phyloP scores from a whole-genome alignment of 208 protist genomes.

The Crithidia sp. region DNA sequence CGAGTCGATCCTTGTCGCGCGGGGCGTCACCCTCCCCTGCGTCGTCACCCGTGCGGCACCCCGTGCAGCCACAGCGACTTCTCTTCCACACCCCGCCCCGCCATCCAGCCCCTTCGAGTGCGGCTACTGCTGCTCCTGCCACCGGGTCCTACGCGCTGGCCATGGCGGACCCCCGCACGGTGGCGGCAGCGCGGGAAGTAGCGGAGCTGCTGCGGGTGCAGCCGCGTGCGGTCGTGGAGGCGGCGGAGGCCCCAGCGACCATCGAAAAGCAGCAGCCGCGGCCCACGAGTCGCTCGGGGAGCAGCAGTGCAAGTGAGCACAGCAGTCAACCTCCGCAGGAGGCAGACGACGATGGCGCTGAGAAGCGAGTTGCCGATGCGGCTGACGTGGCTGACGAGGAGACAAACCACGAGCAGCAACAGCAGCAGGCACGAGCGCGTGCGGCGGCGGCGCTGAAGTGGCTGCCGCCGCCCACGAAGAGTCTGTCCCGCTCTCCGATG shows the following conservation, averaged over 20 bases:
- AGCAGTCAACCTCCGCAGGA: not conserved
- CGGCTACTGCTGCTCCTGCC: no score
- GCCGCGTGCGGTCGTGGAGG: not conserved
- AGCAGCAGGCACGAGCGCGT: not conserved
- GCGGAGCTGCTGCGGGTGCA: conserved; percentile 4
- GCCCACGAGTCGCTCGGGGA: not conserved
- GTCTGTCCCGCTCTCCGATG: conserved; percentile 33
- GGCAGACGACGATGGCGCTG: no score
- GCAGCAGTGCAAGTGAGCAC: not conserved
- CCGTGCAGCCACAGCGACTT: conserved; percentile 4
- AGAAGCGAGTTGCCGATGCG: no score
- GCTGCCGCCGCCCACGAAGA: conserved; percentile 31
- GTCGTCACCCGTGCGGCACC: not conserved
- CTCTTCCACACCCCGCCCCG: conserved; percentile 17
- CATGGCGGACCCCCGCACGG: conserved; percentile 7
- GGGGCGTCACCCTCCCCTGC: not conserved
- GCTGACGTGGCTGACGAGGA: not conserved
- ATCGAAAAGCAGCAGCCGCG: not conserved
- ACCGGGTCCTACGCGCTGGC: conserved; percentile 2
- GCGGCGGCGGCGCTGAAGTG: conserved; percentile 8
- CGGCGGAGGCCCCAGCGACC: not conserved
- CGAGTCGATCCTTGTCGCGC: not conserved
- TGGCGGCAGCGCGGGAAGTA: conserved; percentile 7
- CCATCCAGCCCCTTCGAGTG: not conserved
- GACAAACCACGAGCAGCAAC: not conserved